Conservation (phyloP, 176 grass and related monocot species). For the Tillandsia leiboldiana region DNA sequence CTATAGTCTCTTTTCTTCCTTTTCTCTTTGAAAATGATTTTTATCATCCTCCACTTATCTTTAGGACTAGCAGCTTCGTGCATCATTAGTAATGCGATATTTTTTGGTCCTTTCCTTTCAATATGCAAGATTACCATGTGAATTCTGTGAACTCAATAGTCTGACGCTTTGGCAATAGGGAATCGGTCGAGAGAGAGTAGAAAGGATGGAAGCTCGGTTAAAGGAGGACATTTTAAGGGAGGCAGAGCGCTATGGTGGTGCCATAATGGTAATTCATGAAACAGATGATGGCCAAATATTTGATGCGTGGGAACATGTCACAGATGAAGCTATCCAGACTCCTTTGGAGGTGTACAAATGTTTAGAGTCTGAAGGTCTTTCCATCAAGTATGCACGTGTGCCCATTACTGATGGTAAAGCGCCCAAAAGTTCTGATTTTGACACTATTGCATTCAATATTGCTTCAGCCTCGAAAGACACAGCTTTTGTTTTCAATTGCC, state of each 20-base stretch:
- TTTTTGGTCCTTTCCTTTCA: background rate
- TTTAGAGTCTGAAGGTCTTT: constrained; percentile 76
- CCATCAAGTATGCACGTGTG: constrained; percentile 84
- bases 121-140: background rate
- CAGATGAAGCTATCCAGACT: constrained; percentile 71
- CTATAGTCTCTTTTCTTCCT: background rate
- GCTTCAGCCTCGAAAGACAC: constrained; percentile 53
- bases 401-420: constrained; percentile 99
- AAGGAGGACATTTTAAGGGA: constrained; percentile 95
- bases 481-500: constrained; percentile 95
- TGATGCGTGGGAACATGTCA: constrained; percentile 87
- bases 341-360: constrained; percentile 83
- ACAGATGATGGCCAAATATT: constrained; percentile 77
- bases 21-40: background rate
- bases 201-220: constrained; percentile 93
- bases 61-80: background rate
- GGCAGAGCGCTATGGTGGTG: constrained; percentile 55
- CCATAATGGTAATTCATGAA: constrained; percentile 97
- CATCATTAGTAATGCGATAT: background rate
- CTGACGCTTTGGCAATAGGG: constrained; percentile 37
- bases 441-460: constrained; percentile 71
- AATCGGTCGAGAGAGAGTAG: constrained; percentile 81
- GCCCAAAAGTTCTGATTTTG: constrained; percentile 97
- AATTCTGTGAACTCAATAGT: background rate
- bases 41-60: background rate